Evolutionary conservation across 2,329 filamentous ascomycete species (phyloP).

Genomic region (Paracoccidioides brasiliensis): DNA sequence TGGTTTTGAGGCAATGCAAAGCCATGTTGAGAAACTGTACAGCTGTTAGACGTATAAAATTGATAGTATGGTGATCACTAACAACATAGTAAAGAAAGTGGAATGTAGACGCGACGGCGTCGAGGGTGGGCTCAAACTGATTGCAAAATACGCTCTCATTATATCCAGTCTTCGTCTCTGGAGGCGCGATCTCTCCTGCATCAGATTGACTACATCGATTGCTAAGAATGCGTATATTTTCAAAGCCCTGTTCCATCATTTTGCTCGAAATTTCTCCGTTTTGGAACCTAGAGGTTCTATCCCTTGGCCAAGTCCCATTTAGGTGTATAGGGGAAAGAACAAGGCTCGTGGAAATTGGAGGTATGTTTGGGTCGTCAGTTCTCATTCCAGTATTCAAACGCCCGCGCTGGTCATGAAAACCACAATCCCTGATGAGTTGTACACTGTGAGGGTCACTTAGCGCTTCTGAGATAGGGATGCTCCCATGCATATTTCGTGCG

Average conservation of each 20-base stretch:
- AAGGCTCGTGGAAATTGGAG: not conserved
- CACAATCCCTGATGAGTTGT: not conserved
- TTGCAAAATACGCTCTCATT: not conserved
- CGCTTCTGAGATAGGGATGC: constrained; percentile 23
- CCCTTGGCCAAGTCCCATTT: not conserved
- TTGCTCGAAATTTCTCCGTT: not conserved
- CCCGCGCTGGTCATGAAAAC: not conserved
- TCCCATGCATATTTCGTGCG: constrained; percentile 22
- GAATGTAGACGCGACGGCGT: not conserved
- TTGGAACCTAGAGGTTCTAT: not conserved
- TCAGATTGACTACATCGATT: not conserved
- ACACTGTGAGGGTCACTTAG: not conserved
- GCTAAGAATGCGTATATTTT: not conserved
- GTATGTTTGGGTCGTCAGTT: not conserved
- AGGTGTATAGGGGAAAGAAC: not conserved
- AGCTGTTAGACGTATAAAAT: not conserved
- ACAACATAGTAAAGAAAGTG: not conserved
- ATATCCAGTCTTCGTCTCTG: not conserved
- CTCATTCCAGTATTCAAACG: not conserved
- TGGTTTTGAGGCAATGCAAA: constrained; percentile 2
- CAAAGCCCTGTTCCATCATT: not conserved
- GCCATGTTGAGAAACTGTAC: not conserved
- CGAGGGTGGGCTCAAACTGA: not conserved
- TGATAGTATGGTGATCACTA: not conserved
- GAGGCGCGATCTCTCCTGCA: not conserved